These are phyloP conservation scores for Casuarina equisetifolia DNA, from an alignment of 306 rosid genomes.

Conservation along the genomic window DNA sequence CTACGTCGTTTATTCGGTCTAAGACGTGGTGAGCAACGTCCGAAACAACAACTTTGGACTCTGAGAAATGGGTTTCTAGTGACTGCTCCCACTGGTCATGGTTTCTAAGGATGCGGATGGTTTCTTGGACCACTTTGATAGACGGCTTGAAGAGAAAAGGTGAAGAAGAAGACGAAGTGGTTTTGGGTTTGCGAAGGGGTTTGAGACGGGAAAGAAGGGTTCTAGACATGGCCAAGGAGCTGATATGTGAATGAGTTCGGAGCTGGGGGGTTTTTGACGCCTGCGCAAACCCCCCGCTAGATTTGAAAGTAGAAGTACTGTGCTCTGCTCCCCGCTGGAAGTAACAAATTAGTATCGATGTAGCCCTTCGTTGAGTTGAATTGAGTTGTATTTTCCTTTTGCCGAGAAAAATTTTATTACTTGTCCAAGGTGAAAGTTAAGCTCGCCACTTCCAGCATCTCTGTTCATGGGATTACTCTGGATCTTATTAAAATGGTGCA, in stretches of 20 bases:
- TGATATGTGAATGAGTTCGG: background rate
- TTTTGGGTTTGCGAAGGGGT: constrained; percentile 42
- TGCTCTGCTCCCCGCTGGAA: too few species aligned
- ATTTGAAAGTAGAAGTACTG: background rate
- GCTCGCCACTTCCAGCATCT: too few species aligned
- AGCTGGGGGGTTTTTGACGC: background rate
- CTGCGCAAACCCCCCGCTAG: background rate
- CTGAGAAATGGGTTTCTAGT: constrained; percentile 51
- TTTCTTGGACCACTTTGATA: constrained; percentile 43
- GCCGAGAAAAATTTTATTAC: too few species aligned
- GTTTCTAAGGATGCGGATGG: constrained; percentile 58
- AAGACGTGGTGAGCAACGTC: constrained; percentile 76
- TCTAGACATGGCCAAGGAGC: constrained; percentile 51
- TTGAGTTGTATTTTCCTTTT: too few species aligned
- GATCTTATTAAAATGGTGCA: too few species aligned
- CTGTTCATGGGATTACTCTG: too few species aligned
- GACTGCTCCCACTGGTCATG: constrained; percentile 48
- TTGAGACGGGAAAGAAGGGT: constrained; percentile 67
- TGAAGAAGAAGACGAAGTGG: constrained; percentile 14
- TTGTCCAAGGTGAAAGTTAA: too few species aligned
- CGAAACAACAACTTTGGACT: constrained; percentile 48
- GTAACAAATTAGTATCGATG: too few species aligned
- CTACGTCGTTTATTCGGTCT: constrained; percentile 55
- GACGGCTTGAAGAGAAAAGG: constrained; percentile 27
- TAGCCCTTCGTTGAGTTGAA: too few species aligned